Conservation (phyloP, 495 filamentous ascomycete species). For the Aspergillus haitiensis region DNA sequence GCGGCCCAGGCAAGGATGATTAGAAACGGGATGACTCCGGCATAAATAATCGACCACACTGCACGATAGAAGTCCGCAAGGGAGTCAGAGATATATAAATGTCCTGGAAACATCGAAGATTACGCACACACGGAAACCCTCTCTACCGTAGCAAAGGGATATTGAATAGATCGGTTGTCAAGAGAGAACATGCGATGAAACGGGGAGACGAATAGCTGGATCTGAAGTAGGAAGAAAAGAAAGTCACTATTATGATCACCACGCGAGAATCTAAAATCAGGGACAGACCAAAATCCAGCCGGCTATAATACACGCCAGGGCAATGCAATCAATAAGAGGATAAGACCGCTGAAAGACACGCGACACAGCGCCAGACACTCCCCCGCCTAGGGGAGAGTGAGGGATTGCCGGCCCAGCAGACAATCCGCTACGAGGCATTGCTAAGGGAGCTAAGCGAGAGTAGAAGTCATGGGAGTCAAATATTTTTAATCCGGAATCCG, state of each 20-base stretch:
- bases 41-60: slow-evolving; percentile 76
- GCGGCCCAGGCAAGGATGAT: slow-evolving; percentile 66
- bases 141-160: slow-evolving; percentile 81
- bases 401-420: slow-evolving; percentile 33
- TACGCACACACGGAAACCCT: slow-evolving; percentile 73
- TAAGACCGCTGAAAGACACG: slow-evolving; percentile 68
- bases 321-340: slow-evolving; percentile 77
- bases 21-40: slow-evolving; percentile 66
- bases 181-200: slow-evolving; percentile 81
- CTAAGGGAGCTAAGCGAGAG: not conserved
- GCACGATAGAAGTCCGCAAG: slow-evolving; percentile 7
- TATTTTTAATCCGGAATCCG: not conserved
- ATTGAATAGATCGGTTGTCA: slow-evolving; percentile 79
- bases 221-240: slow-evolving; percentile 36
- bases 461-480: slow-evolving; percentile 11
- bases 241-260: slow-evolving; percentile 3
- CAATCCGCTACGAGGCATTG: slow-evolving; percentile 37
- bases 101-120: not conserved
- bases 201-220: slow-evolving; percentile 71
- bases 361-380: slow-evolving; percentile 40
- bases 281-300: slow-evolving; percentile 64
- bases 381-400: slow-evolving; percentile 30
- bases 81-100: not conserved
- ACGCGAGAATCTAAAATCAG: not conserved
- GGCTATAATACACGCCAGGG: slow-evolving; percentile 64